phyloP scores from a whole-genome alignment of 306 rosid genomes.

The Calophaca sinica region DNA sequence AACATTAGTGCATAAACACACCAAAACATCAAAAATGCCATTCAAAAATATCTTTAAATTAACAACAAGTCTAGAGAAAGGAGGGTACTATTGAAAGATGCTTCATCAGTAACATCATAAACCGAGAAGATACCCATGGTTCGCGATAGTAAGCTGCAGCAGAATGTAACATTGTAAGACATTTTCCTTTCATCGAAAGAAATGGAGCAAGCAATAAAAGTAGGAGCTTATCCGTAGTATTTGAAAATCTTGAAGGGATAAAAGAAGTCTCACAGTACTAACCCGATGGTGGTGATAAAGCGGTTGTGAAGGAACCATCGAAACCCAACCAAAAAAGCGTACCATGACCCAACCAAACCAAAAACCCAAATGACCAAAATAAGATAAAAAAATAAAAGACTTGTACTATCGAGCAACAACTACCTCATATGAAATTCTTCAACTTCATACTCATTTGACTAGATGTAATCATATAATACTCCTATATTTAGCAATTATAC shows the following conservation, averaged over 20 bases:
- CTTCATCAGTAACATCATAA: conserved; percentile 87
- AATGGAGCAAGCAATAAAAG: conserved; percentile 25
- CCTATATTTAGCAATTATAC: not conserved
- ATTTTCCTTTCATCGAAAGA: conserved; percentile 22
- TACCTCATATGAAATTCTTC: not conserved
- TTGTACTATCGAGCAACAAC: not conserved
- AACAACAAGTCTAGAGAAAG: conserved; percentile 46
- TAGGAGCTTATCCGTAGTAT: not conserved
- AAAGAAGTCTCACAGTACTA: conserved; percentile 45
- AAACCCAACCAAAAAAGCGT: not conserved
- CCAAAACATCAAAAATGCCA: conserved; percentile 39
- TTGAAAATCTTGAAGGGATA: conserved; percentile 4
- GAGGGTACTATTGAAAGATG: conserved; percentile 76
- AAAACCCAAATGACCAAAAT: not conserved
- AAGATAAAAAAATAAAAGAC: not conserved
- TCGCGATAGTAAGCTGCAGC: conserved; percentile 90
- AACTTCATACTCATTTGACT: not conserved
- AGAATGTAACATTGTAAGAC: conserved; percentile 39
- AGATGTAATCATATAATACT: not conserved
- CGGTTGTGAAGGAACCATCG: conserved; percentile 92
- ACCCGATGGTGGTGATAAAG: conserved; percentile 96
- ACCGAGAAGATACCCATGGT: conserved; percentile 89
- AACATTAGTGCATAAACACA: conserved; percentile 30
- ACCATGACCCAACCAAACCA: not conserved
- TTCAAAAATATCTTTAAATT: conserved; percentile 33